phyloP scores from a whole-genome alignment of 2,329 filamentous ascomycete genomes.

The Cyclaneusma minus region DNA sequence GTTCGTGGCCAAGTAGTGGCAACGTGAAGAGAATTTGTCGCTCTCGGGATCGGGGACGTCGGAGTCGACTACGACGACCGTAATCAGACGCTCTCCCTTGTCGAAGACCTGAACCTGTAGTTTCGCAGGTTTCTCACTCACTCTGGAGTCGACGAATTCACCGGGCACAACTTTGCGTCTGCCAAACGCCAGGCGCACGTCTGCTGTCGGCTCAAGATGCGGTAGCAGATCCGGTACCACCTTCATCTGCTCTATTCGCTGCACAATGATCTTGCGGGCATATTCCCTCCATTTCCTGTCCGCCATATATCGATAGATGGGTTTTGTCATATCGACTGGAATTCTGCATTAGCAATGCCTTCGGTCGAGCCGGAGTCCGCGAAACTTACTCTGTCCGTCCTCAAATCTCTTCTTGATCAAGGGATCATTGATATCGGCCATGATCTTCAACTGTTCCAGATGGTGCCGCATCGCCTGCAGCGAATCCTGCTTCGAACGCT shows the following conservation, averaged over 20 bases:
- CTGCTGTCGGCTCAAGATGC: constrained; percentile 59
- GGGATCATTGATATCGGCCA: constrained; percentile 90
- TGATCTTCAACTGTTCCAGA: constrained; percentile 68
- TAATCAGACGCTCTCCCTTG: constrained; percentile 64
- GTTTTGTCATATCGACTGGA: constrained; percentile 84
- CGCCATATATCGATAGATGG: constrained; percentile 84
- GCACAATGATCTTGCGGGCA: constrained; percentile 62
- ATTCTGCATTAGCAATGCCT: constrained; percentile 10
- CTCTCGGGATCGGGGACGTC: constrained; percentile 70
- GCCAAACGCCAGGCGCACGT: constrained; percentile 71
- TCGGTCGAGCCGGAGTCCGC: constrained; percentile 1
- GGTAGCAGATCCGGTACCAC: constrained; percentile 81
- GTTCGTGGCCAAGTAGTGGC: constrained; percentile 74
- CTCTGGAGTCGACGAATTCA: constrained; percentile 57
- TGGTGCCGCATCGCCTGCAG: constrained; percentile 55
- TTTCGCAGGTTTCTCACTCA: constrained; percentile 59
- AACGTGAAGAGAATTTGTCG: constrained; percentile 66
- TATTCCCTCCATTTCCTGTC: constrained; percentile 78
- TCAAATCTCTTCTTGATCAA: constrained; percentile 87
- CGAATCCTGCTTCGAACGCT: constrained; percentile 47
- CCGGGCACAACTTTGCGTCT: constrained; percentile 57
- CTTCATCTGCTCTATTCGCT: constrained; percentile 75
- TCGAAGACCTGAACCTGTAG: constrained; percentile 79
- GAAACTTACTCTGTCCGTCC: constrained; percentile 61
- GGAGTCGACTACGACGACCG: constrained; percentile 72